Evolutionary conservation across 352 stramenopile species (phyloP).

Genomic region (Sclerospora graminicola): DNA sequence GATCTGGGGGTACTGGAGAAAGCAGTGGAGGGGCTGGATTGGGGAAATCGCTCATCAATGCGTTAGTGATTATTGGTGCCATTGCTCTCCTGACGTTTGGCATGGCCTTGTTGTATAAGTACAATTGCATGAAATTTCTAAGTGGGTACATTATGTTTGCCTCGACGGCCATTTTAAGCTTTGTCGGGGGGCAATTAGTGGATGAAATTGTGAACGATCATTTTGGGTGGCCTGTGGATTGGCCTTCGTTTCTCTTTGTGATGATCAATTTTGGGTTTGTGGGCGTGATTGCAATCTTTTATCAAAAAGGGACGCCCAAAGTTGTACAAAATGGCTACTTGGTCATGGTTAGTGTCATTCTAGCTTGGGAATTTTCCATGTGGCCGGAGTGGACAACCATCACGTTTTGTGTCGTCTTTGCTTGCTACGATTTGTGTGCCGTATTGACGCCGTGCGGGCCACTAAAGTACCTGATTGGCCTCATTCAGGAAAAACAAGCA

Average conservation of each 20-base stretch:
- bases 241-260: slow-evolving; percentile 72
- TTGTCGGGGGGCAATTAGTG: slow-evolving; percentile 78
- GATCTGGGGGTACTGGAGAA: slow-evolving; percentile 10
- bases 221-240: slow-evolving; percentile 66
- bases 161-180: slow-evolving; percentile 76
- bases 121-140: slow-evolving; percentile 77
- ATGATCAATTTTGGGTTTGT: slow-evolving; percentile 89
- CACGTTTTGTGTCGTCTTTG: slow-evolving; percentile 91
- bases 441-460: slow-evolving; percentile 96
- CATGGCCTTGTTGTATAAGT: slow-evolving; percentile 87
- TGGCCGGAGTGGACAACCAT: slow-evolving; percentile 92
- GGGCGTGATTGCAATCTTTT: slow-evolving; percentile 86
- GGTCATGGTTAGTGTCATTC: slow-evolving; percentile 91
- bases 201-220: slow-evolving; percentile 71
- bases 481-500: slow-evolving; percentile 89
- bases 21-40: slow-evolving; percentile 24
- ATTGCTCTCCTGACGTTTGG: slow-evolving; percentile 82
- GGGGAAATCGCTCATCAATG: slow-evolving; percentile 77
- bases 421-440: slow-evolving; percentile 96
- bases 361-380: slow-evolving; percentile 96
- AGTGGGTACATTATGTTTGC: slow-evolving; percentile 86
- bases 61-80: slow-evolving; percentile 81
- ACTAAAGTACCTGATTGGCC: slow-evolving; percentile 86
- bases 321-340: slow-evolving; percentile 91
- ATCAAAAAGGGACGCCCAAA: slow-evolving; percentile 77